phyloP scores from a whole-genome alignment of 305 asterid species.

The Fraxinus angustifolia region DNA sequence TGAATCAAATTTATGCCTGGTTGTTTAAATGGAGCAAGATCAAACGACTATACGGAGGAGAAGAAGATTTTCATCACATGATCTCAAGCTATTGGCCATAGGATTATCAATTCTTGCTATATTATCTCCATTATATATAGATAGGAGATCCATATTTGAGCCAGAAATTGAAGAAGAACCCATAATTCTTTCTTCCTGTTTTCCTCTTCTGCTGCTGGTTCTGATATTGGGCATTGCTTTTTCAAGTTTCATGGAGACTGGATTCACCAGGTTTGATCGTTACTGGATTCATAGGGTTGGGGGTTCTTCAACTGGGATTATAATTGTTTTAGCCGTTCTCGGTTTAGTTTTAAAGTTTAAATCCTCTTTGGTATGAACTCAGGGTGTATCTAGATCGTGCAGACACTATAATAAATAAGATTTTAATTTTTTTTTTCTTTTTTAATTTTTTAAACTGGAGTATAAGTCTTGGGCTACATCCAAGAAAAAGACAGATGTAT shows the following conservation, averaged over 20 bases:
- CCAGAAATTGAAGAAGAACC: constrained; percentile 55
- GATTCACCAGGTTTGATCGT: constrained; percentile 55
- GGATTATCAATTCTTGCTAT: constrained; percentile 58
- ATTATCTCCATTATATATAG: constrained; percentile 74
- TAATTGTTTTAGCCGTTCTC: constrained; percentile 51
- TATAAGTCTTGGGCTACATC: background rate
- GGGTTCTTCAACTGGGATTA: constrained; percentile 78
- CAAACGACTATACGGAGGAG: constrained; percentile 22
- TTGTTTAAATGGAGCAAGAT: constrained; percentile 31
- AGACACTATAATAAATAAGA: background rate
- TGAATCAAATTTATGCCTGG: background rate
- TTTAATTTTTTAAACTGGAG: too few species aligned
- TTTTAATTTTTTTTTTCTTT: background rate
- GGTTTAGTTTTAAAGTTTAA: constrained; percentile 64
- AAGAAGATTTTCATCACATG: constrained; percentile 44
- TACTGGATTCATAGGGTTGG: constrained; percentile 79
- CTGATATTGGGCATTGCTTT: constrained; percentile 59
- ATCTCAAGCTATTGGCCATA: constrained; percentile 57
- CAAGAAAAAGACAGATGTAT: background rate
- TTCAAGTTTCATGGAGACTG: constrained; percentile 49
- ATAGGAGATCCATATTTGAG: constrained; percentile 38
- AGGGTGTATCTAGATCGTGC: background rate
- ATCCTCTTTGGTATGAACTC: constrained; percentile 8
- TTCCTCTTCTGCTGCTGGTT: constrained; percentile 53
- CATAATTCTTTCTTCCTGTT: constrained; percentile 32